Conservation (phyloP, 441 rosid species). For the Biscutella auriculata region DNA sequence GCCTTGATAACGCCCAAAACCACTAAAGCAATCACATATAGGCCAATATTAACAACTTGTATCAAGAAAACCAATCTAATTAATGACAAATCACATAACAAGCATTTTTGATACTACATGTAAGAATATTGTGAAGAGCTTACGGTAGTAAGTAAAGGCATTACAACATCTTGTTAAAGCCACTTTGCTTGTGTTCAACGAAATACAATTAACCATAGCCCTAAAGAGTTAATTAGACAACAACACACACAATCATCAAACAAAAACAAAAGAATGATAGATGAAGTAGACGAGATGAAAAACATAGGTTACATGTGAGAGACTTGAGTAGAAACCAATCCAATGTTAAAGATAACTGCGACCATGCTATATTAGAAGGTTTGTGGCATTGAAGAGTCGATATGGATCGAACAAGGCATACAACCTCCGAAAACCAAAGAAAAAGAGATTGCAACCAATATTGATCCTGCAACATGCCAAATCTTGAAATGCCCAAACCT, state of each 20-base stretch:
- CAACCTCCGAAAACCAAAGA: conserved; percentile 96
- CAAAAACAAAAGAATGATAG: neutral
- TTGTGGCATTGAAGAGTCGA: conserved; percentile 33
- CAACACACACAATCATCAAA: neutral
- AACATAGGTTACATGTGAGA: conserved; percentile 69
- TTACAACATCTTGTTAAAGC: conserved; percentile 83
- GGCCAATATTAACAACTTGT: conserved; percentile 87
- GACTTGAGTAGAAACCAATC: conserved; percentile 98
- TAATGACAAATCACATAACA: neutral
- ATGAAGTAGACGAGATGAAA: neutral
- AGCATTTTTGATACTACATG: neutral
- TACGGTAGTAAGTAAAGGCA: conserved; percentile 81
- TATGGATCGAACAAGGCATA: conserved; percentile 54
- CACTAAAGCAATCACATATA: conserved; percentile 65
- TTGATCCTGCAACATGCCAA: conserved; percentile 92
- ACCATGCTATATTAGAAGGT: conserved; percentile 71
- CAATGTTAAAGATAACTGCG: conserved; percentile 91
- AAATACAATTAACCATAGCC: conserved; percentile 93
- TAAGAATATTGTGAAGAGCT: conserved; percentile 13
- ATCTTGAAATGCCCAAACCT: conserved; percentile 94
- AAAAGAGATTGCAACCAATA: conserved; percentile 83
- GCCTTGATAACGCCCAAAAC: conserved; percentile 40
- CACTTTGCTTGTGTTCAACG: conserved; percentile 79
- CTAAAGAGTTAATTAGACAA: conserved; percentile 24
- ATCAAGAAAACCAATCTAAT: neutral